phyloP scores from a whole-genome alignment of 805 yeast species.

The Metschnikowia corniflorae region DNA sequence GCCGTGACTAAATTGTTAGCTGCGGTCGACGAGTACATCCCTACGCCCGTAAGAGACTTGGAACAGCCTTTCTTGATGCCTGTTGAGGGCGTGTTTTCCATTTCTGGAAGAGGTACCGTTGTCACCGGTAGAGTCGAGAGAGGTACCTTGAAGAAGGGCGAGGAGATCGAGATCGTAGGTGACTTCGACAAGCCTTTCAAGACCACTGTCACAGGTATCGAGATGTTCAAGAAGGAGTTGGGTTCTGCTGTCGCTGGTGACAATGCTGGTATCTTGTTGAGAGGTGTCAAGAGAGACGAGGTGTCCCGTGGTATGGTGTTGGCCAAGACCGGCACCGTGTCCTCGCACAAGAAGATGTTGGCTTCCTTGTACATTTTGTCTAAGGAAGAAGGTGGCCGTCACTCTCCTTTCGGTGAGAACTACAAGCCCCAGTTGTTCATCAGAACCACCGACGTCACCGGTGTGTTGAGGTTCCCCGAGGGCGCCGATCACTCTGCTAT shows the following conservation, averaged over 20 bases:
- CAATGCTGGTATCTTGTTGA: conserved; percentile 94
- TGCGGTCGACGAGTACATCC: conserved; percentile 91
- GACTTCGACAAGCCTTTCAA: conserved; percentile 80
- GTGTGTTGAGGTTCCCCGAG: conserved; percentile 84
- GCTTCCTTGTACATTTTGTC: conserved; percentile 90
- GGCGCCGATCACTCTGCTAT: conserved; percentile 79
- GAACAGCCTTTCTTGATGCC: conserved; percentile 97
- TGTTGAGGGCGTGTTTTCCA: conserved; percentile 94
- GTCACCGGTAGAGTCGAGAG: conserved; percentile 99
- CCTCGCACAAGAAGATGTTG: conserved; percentile 90
- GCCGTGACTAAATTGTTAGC: conserved; percentile 80
- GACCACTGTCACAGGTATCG: conserved; percentile 96
- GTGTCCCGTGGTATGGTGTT: conserved; percentile 96
- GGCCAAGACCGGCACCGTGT: conserved; percentile 87
- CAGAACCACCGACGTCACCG: conserved; percentile 95
- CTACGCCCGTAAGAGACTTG: conserved; percentile 94
- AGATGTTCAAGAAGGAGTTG: conserved; percentile 98
- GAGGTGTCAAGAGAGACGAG: conserved; percentile 98
- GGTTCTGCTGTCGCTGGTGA: conserved; percentile 99
- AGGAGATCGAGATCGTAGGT: conserved; percentile 97
- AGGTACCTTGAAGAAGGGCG: conserved; percentile 96
- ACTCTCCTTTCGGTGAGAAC: conserved; percentile 93
- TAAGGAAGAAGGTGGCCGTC: conserved; percentile 99
- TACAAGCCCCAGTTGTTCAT: conserved; percentile 97
- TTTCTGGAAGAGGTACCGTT: conserved; percentile 99